Base-by-base conservation (phyloP, 306 rosid species). In the Casuarina glauca region DNA sequence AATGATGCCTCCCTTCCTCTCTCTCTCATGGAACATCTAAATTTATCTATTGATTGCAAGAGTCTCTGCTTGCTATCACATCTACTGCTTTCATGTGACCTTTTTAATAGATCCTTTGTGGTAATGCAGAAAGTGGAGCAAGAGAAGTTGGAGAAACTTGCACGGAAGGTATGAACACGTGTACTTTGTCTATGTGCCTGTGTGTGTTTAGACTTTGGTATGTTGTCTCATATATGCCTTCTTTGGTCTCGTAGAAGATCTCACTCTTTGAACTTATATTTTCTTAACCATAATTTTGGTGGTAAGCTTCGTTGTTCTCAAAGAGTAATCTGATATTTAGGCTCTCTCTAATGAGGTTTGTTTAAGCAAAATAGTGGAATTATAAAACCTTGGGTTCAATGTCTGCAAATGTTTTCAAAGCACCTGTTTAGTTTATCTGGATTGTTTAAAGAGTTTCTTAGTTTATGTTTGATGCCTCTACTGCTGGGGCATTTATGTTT, bases 71-170 rank as follows among this genome's bases (percentile, higher is more conserved):
- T 74, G 72, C 53, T 17, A 63, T 80, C 43, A 53, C 74, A 53
- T 44, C 39, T 80, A 15, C 49, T 42, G 71, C 45, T 71, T 60
- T 39, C 26, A 38, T 74, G 49, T 44, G 63, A 41, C 53, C 70
- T 62, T 50, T 4, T 62, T 2, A 43, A 66, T 43, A 42, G 46
- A 66, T 66, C 13, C 0, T 51, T 80, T 90, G 55, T 76, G 12
- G 53, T 82, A 48, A 76, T 87, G 86, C 88, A 91, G 97, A 90
- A 86, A 91, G 64, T 41, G 15, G 98, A 94, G 88, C 91, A 81
- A 74, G 94, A 93, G 89, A 93, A 91, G 75, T 84, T 94, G 87
- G 97, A 90, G 88, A 89, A 93, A 83, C 93, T 93, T 84, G 98
- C 97, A 26, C 93, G 90, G 75, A 82, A 91, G 92, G 98, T 91